Evolutionary conservation across 2,329 filamentous ascomycete species (phyloP).

Genomic region (Ophiocordyceps camponoti-saundersi): DNA sequence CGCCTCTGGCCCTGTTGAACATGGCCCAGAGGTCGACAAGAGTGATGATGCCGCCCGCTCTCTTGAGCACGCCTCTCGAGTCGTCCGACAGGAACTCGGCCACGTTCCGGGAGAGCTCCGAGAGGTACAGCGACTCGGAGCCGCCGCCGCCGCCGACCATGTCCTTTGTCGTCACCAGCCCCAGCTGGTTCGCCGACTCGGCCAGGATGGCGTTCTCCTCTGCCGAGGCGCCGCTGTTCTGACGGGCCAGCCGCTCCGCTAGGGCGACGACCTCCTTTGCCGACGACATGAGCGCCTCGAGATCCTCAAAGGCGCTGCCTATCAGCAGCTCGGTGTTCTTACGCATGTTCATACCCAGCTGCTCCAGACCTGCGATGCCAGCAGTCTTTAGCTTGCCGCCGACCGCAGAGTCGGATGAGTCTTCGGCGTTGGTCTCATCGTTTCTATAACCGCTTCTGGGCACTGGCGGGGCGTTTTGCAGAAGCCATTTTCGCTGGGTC

Average conservation of each 20-base stretch:
- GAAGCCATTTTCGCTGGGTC: slow-evolving; percentile 87
- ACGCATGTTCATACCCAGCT: slow-evolving; percentile 64
- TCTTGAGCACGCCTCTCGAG: slow-evolving; percentile 55
- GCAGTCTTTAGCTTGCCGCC: slow-evolving; percentile 40
- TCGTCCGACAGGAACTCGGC: slow-evolving; percentile 86
- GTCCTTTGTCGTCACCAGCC: slow-evolving; percentile 86
- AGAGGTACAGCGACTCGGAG: slow-evolving; percentile 73
- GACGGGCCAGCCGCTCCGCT: slow-evolving; percentile 69
- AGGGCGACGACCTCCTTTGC: slow-evolving; percentile 92
- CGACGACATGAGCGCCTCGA: slow-evolving; percentile 92
- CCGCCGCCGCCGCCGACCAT: slow-evolving; percentile 58
- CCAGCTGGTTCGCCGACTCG: slow-evolving; percentile 62
- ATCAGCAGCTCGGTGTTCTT: slow-evolving; percentile 91
- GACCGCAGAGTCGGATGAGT: slow-evolving; percentile 8
- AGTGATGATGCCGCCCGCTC: slow-evolving; percentile 74
- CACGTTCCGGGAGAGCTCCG: slow-evolving; percentile 67
- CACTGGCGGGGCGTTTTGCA: slow-evolving; percentile 76
- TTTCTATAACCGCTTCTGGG: slow-evolving; percentile 39
- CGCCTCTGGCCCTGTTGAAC: slow-evolving; percentile 84
- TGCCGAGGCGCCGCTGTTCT: slow-evolving; percentile 43
- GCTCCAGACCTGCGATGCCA: slow-evolving; percentile 84
- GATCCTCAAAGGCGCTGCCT: slow-evolving; percentile 84
- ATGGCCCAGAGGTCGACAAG: slow-evolving; percentile 86
- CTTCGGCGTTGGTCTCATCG: slow-evolving; percentile 17
- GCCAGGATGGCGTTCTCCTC: slow-evolving; percentile 63